phyloP scores from a whole-genome alignment of 2,329 filamentous ascomycete species.

The Aureobasidium sp. region DNA sequence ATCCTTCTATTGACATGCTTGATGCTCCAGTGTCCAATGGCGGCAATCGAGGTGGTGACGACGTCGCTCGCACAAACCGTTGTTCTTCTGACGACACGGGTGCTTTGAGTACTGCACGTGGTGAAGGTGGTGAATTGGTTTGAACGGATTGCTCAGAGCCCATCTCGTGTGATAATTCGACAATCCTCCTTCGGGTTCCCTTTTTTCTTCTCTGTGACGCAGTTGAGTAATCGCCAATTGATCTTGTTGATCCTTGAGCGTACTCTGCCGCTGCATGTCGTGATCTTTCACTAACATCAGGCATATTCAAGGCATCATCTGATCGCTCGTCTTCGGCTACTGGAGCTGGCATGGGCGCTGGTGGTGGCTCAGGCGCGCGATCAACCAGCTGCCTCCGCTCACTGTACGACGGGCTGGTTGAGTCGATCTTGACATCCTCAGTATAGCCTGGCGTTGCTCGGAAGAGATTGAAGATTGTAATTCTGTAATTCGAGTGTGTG shows the following conservation, averaged over 20 bases:
- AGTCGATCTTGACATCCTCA: conserved; percentile 85
- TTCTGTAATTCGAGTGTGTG: conserved; percentile 75
- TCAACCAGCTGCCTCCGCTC: conserved; percentile 82
- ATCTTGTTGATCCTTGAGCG: neutral
- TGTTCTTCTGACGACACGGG: neutral
- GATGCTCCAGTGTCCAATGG: conserved; percentile 16
- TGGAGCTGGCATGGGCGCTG: conserved; percentile 66
- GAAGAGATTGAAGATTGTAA: conserved; percentile 95
- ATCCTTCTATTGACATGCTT: neutral
- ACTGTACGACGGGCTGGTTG: conserved; percentile 70
- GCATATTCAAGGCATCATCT: conserved; percentile 9
- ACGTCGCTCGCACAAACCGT: neutral
- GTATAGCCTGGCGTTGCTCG: conserved; percentile 80
- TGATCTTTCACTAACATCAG: neutral
- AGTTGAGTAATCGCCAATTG: conserved; percentile 1
- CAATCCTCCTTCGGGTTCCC: conserved; percentile 48
- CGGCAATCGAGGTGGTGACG: conserved; percentile 14
- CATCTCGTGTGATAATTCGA: conserved; percentile 48
- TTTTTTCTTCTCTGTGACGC: conserved; percentile 37
- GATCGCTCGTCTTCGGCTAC: conserved; percentile 28
- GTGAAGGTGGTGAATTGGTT: conserved; percentile 4
- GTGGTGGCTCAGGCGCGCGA: conserved; percentile 63
- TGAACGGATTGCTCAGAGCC: conserved; percentile 9
- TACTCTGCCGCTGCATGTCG: neutral
- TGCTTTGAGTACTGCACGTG: neutral